A percentile compares a stretch with the other conserved stretches of the same genome.
phyloP scores from a whole-genome alignment of 371 early-diverging fungal species.

The Saksenaea vasiformis region DNA sequence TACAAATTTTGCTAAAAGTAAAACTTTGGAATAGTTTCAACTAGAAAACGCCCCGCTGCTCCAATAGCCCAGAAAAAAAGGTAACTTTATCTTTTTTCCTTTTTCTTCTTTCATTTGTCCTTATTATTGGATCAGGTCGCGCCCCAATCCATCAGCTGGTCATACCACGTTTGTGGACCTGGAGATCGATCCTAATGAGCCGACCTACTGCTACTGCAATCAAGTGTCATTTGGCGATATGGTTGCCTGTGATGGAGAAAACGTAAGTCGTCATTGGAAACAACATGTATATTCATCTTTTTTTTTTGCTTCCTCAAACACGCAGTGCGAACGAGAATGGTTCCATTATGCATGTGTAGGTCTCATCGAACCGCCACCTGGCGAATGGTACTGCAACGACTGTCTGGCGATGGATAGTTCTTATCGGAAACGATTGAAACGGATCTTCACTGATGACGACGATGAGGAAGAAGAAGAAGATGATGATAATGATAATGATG shows the following conservation, averaged over 20 bases:
- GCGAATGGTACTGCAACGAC: constrained; percentile 92
- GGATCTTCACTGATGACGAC: constrained; percentile 3
- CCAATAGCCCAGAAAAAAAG: constrained; percentile 2
- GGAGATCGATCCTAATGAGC: constrained; percentile 95
- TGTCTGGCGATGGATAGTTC: constrained; percentile 36
- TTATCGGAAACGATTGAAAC: constrained; percentile 32
- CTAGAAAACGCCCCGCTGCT: neutral
- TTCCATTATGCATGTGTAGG: constrained; percentile 95
- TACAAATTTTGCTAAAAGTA: neutral
- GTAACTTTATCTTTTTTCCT: neutral
- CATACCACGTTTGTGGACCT: constrained; percentile 51
- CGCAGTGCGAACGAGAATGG: constrained; percentile 91
- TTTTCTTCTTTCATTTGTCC: neutral
- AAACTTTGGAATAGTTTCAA: neutral
- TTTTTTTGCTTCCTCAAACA: constrained; percentile 1
- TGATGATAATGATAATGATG: neutral
- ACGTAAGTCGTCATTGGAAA: constrained; percentile 53
- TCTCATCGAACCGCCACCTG: constrained; percentile 79
- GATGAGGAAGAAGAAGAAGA: neutral
- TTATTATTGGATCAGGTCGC: constrained; percentile 1
- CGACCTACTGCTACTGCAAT: constrained; percentile 92
- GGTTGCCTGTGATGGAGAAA: constrained; percentile 95
- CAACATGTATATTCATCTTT: neutral
- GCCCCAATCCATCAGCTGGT: constrained; percentile 35
- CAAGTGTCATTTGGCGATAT: constrained; percentile 98